Base-by-base conservation (phyloP, 106 monocot genomes). In the Vanilla planifolia region DNA sequence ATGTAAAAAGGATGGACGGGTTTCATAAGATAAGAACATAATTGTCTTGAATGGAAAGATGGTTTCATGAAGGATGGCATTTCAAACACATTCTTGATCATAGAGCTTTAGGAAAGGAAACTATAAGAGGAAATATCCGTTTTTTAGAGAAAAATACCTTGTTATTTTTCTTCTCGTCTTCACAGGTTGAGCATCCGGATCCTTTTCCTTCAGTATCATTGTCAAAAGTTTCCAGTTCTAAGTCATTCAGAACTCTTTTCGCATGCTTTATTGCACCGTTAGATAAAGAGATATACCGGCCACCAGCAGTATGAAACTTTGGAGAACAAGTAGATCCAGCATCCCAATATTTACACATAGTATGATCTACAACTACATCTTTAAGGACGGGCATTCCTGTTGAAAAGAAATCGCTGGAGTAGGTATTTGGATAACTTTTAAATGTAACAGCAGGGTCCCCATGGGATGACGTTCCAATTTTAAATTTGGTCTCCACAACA, bases 301-400 rank as follows among this genome's bases (percentile, higher is more conserved):
- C 85, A 61, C 82, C 72, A 10, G 85, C 89, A 66, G 77, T 89
- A 8, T 84, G 77, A 33, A 93, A 79, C 67, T 73, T 70, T 41
- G 75, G 63, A 44, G 71, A 55, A 7, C 55, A 17, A 3, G 61
- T 17, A 62, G 35, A 57, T 57, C 34, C 32, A 6, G 13, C 8
- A 57, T 36, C 33, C 20, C 20, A 16, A 8, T 3, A 13, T 35
- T 57, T 35, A 22, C 19, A 35, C 33, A 57, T 57, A 57, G 10
- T 33, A 9, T 57, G 57, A 0, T 52, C 57, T 37, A 51, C 43
- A 61, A 42, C 23, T 46, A 23, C 25, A 70, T 51, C 65, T 34
- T 56, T 56, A 39, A 24, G 16, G 28, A 51, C 22, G 9, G 62
- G 43, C 15, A 61, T 72, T 44, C 62, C 48, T 61, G 48, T 41